phyloP scores from a whole-genome alignment of 306 rosid genomes.

The Hylodesmum podocarpum region DNA sequence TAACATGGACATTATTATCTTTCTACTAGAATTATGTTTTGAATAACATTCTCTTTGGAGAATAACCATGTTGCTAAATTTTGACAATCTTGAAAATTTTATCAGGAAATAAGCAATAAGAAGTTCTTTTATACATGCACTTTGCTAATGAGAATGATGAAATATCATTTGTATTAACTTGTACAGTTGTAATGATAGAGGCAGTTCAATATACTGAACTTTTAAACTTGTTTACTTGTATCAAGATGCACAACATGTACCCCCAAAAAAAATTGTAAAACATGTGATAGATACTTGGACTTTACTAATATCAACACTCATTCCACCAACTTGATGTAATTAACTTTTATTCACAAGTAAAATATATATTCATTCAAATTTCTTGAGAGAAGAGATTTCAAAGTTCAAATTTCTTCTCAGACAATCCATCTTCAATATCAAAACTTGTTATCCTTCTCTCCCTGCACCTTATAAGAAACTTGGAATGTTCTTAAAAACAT shows the following conservation, averaged over 20 bases:
- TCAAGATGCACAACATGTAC: not conserved
- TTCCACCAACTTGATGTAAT: not conserved
- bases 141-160: not conserved
- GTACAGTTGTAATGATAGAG: not conserved
- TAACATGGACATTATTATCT: not conserved
- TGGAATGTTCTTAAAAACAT: not conserved
- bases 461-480: not conserved
- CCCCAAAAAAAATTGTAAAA: too few relatives aligned
- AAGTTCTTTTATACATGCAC: not conserved
- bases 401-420: slow-evolving; percentile 6
- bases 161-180: not conserved
- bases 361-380: not conserved
- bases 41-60: not conserved
- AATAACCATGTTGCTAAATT: not conserved
- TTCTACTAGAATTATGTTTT: not conserved
- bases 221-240: not conserved
- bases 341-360: not conserved
- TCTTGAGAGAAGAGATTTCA: not conserved
- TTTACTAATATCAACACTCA: not conserved
- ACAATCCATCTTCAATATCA: not conserved
- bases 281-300: not conserved
- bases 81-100: not conserved
- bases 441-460: not conserved
- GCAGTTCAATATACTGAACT: not conserved
- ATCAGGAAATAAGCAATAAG: not conserved